Evolutionary conservation across 768 basidiomycete species (phyloP), one percentile per base, ranked within the genome.

Genomic region (Pleurotus sapidus): DNA sequence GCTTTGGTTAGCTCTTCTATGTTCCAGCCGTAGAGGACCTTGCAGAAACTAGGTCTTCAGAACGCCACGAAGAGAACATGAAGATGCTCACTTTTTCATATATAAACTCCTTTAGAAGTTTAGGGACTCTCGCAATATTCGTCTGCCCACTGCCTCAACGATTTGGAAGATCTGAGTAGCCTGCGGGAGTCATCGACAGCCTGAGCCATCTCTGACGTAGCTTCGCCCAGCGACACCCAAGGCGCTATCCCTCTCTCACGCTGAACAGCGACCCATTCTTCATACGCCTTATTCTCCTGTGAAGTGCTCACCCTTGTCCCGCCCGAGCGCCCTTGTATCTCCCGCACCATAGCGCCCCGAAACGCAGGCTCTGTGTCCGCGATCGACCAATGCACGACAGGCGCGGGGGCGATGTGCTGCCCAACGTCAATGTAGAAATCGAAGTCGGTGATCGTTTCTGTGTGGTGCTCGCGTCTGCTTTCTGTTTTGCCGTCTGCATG

Each of bases 91-190:
- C 42, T 75, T 91, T 91, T 20, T 78, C 73, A 60, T 91, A 89
- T 5, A 81, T 77, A 65, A 94, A 91, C 70, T 93, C 91, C 67
- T 93, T 93, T 60, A 93, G 73, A 14, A 78, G 68, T 63, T 87
- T 92, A 6, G 68, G 68, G 74, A 63, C 87, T 88, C 23, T 80
- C 77, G 57, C 90, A 92, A 63, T 91, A 93, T 56, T 88, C 85
- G 61, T 93, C 89, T 6, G 90, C 90, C 92, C 92, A 94, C 58
- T 87, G 78, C 30, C 88, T 75, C 43, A 92, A 66, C 0, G 85
- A 79, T 71, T 81, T 82, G 14, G 84, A 84, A 2, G 85, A 86
- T 56, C 72, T 76, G 45, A 87, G 67, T 5, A 66, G 65, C 49
- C 57, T 30, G 43, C 54, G 47, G 51, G 55, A 57, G 12, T 56